Evolutionary conservation across 2,329 filamentous ascomycete genomes (phyloP), one percentile per base, ranked within the genome.

Genomic region (Penicillium sp.): DNA sequence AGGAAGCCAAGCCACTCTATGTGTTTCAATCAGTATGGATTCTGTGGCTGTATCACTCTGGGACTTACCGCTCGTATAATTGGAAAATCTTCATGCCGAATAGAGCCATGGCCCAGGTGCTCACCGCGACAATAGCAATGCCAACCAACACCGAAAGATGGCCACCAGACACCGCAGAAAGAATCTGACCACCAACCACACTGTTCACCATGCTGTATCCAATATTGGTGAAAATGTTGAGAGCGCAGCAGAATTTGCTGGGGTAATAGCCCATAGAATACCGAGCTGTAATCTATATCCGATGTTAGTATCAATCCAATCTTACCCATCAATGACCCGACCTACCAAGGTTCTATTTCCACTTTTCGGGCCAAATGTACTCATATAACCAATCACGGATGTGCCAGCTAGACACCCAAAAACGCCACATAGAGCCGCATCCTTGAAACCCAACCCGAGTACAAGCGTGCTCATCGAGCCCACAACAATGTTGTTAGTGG

Each of bases 231-330:
- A 78, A 63, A 14, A 78, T 67, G 47, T 77, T 77, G 22, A 78
- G 59, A 4, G 69, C 62, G 58, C 67, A 75, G 64, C 63, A 73
- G 32, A 76, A 57, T 58, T 75, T 76, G 55, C 68, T 71, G 9
- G 75, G 74, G 38, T 72, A 76, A 56, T 76, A 77, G 5, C 75
- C 75, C 73, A 77, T 75, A 45, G 75, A 75, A 54, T 72, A 77
- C 24, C 74, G 72, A 18, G 68, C 63, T 40, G 75, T 67, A 38
- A 77, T 73, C 73, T 75, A 61, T 56, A 16, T 31, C 43, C 14
- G 32, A 24, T 18, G 57, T 61, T 24, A 64, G 53, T 46, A n/a
- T 36, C 40, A 14, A 49, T 27, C 52, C 39, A 32, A 36, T 29
- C 1, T 47, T 32, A 47, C 44, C 4, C n/a, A 3, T 14, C 16